Base-by-base conservation (phyloP, 441 rosid genomes). In the Croton setiger region DNA sequence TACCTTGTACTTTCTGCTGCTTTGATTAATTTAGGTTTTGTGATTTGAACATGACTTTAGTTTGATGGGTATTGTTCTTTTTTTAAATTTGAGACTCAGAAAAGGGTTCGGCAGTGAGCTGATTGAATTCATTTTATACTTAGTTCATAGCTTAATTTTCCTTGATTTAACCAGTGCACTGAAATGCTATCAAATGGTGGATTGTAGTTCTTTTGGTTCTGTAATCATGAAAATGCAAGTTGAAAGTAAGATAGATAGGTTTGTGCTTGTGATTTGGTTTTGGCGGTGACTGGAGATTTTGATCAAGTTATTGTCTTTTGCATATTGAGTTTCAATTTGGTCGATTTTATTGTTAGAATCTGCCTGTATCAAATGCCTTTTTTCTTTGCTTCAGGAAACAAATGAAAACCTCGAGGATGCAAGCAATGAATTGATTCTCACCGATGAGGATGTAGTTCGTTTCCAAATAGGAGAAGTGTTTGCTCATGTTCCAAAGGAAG, bases 401-500 rank as follows among this genome's bases (percentile, higher is more conserved):
- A 88, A 86, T 53, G 95, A 93, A 3, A 93, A 89, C 76, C 77
- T 91, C 59, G 97, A 89, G 78, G 98, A 93, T 75, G 98, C 95
- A 3, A 77, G 93, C 65, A 91, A 89, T 54, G 97, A 93, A 79
- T 75, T 91, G 82, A 91, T 93, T 67, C 92, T 93, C 52, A 86
- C 98, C 0, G 97, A 93, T 69, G 92, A 93, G 76, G 97, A 91
- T 35, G 79, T 88, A 11, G 86, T 91, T 2, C 83, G 95, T 57
- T 87, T 87, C 78, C 98, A 93, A 74, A 81, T 91, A 0, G 97
- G 97, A 60, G 95, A 93, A 77, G 95, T 89, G 48, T 93, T 93
- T 77, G 96, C 92, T 68, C 95, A 91, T 67, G 76, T 93, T 69
- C 86, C 90, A 0, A 86, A 70, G 78, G 97, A 93, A 9, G 96